A percentile compares a stretch with the other conserved stretches of the same genome.
Evolutionary conservation across 1,284 basidiomycete species (phyloP).

Genomic region (Trichosporon sp.): DNA sequence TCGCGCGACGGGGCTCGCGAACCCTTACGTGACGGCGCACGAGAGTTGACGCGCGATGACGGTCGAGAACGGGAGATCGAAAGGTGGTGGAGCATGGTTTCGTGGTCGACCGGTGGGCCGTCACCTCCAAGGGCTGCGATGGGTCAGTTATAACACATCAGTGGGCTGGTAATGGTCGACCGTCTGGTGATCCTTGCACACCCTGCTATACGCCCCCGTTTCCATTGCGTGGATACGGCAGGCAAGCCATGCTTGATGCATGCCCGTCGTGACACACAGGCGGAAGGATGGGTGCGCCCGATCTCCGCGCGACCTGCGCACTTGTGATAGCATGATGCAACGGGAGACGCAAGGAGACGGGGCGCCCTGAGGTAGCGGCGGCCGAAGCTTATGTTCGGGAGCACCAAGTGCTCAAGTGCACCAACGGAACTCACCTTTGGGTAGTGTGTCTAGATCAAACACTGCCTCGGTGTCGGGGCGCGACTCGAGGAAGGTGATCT

Average conservation of each 20-base stretch:
- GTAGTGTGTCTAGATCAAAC: slow-evolving; percentile 47
- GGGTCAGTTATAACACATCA: neutral
- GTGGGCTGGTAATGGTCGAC: neutral
- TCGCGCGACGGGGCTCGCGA: slow-evolving; percentile 25
- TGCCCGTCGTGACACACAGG: neutral
- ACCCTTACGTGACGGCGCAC: slow-evolving; percentile 23
- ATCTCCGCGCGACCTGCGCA: neutral
- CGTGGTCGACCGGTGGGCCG: slow-evolving; percentile 30
- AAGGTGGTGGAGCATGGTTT: slow-evolving; percentile 43
- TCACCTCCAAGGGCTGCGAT: slow-evolving; percentile 43
- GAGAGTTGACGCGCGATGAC: slow-evolving; percentile 28
- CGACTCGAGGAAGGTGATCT: slow-evolving; percentile 56
- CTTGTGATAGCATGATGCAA: neutral
- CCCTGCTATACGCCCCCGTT: neutral
- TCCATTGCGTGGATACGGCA: neutral
- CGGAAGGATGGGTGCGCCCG: neutral
- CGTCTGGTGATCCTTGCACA: slow-evolving; percentile 2
- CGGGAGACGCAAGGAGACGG: neutral
- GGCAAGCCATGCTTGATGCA: neutral
- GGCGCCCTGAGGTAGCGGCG: neutral
- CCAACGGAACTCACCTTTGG: slow-evolving; percentile 36
- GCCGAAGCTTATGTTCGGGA: neutral
- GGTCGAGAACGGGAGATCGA: slow-evolving; percentile 30
- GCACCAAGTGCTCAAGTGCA: neutral
- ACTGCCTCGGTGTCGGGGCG: slow-evolving; percentile 36